Evolutionary conservation across 345 rosid species (phyloP), one percentile per base, ranked within the genome.

Genomic region (Ceriops tagal): DNA sequence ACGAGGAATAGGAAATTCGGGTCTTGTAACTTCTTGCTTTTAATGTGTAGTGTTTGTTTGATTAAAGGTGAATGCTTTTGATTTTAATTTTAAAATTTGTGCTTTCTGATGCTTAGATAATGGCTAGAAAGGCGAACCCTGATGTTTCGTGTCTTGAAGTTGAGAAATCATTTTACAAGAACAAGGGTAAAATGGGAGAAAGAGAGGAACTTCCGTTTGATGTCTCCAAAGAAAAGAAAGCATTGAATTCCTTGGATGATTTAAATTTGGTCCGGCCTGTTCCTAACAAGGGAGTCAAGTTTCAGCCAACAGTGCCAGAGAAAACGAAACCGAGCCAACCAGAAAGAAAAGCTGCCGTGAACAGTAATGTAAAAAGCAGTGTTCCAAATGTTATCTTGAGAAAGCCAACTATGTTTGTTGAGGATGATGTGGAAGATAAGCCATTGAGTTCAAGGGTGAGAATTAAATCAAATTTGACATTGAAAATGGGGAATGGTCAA

Each of bases 321-420:
- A 57, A 73, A 61, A 84, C 75, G 68, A 88, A 76, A 75, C 88
- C 91, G 34, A 70, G 43, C 62, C 78, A 68, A 67, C 59, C 76
- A 20, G 53, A 76, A 71, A 78, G 70, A 68, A 82, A 81, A 73
- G 78, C 81, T 10, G 52, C 64, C 22, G 84, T 82, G 73, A 75
- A 68, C 56, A 65, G 56, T 28, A 87, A 56, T 56, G 26, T 56
- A 22, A 56, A 77, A 75, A 71, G 83, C 58, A 87, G 74, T 61
- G 76, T 90, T 70, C 96, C 96, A 51, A 85, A 92, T 84, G 96
- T 92, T 77, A 85, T 88, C 61, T 78, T 95, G 85, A 86, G 97
- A 74, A 95, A 87, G 81, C 97, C 96, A 7, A 70, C 78, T 56
- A 20, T 85, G 31, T 81, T 77, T 70, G 85, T 85, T 58, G 86